Evolutionary conservation across 2,329 filamentous ascomycete genomes (phyloP).

Genomic region (Aspergillus spinulosporus): DNA sequence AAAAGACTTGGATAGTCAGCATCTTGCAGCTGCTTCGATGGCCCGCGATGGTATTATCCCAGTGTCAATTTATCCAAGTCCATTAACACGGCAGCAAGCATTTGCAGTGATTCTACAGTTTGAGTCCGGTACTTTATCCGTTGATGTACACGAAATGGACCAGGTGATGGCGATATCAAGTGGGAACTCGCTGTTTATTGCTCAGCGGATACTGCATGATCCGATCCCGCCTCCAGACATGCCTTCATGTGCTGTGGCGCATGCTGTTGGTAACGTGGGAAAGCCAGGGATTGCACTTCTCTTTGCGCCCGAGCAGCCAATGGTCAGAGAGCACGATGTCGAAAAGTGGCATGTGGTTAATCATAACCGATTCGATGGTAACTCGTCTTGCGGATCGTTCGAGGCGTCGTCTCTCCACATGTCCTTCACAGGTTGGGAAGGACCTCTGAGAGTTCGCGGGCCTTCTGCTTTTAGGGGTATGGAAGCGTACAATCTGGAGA

Average conservation of each 20-base stretch:
- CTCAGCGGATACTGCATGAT: constrained; percentile 8
- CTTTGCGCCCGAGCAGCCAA: not conserved
- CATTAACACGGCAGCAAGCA: constrained; percentile 1
- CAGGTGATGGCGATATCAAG: constrained; percentile 6
- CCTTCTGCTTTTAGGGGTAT: not conserved
- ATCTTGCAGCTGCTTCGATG: not conserved
- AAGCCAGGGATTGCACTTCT: constrained; percentile 9
- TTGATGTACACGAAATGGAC: not conserved
- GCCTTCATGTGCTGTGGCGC: constrained; percentile 1
- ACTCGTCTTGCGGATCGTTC: not conserved
- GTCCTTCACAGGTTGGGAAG: constrained; percentile 12
- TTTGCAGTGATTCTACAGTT: constrained; percentile 10
- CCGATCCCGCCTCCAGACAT: not conserved
- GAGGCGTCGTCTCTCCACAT: constrained; percentile 11
- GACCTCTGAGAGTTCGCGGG: not conserved
- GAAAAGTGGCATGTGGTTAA: constrained; percentile 15
- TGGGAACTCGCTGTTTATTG: constrained; percentile 13
- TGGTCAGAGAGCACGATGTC: constrained; percentile 5
- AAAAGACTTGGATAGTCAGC: not conserved
- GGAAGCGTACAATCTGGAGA: constrained; percentile 3
- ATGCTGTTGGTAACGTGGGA: constrained; percentile 11
- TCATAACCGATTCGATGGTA: constrained; percentile 11
- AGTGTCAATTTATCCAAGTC: not conserved
- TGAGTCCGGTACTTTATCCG: constrained; percentile 3
- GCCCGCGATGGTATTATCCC: constrained; percentile 1